Evolutionary conservation across 192 early-diverging fungal genomes (phyloP).

Genomic region (Backusella liffmaniae): DNA sequence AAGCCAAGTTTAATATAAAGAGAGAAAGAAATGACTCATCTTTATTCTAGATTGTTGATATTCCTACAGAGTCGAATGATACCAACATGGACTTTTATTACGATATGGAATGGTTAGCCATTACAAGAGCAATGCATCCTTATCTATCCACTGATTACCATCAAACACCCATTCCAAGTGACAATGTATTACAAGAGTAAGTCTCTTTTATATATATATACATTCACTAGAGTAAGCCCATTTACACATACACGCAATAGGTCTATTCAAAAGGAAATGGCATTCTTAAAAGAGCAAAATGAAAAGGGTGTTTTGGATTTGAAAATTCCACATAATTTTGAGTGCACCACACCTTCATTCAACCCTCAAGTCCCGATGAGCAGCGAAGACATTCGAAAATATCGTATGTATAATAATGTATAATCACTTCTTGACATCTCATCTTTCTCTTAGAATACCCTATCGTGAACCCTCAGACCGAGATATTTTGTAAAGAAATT

Average conservation of each 20-base stretch:
- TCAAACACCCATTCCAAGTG: slow-evolving; percentile 50
- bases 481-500: slow-evolving; percentile 67
- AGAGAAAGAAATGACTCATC: not conserved
- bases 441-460: slow-evolving; percentile 33
- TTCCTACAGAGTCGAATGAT: slow-evolving; percentile 37
- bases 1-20: not conserved
- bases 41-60: slow-evolving; percentile 50
- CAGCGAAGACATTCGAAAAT: slow-evolving; percentile 34
- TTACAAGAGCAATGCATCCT: slow-evolving; percentile 61
- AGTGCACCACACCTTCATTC: slow-evolving; percentile 59
- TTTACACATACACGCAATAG: slow-evolving; percentile 24
- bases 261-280: slow-evolving; percentile 57
- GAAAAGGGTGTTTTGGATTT: slow-evolving; percentile 51
- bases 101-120: slow-evolving; percentile 83
- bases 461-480: slow-evolving; percentile 86
- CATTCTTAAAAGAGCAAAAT: slow-evolving; percentile 67
- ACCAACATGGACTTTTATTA: slow-evolving; percentile 64
- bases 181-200: slow-evolving; percentile 44
- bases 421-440: not conserved
- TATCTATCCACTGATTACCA: slow-evolving; percentile 46
- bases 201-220: not conserved
- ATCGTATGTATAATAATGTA: slow-evolving; percentile 18
- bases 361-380: slow-evolving; percentile 32
- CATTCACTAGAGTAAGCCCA: not conserved
- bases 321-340: slow-evolving; percentile 79